Conservation (phyloP, 768 basidiomycete species). For the Boletus rubescentipes region DNA sequence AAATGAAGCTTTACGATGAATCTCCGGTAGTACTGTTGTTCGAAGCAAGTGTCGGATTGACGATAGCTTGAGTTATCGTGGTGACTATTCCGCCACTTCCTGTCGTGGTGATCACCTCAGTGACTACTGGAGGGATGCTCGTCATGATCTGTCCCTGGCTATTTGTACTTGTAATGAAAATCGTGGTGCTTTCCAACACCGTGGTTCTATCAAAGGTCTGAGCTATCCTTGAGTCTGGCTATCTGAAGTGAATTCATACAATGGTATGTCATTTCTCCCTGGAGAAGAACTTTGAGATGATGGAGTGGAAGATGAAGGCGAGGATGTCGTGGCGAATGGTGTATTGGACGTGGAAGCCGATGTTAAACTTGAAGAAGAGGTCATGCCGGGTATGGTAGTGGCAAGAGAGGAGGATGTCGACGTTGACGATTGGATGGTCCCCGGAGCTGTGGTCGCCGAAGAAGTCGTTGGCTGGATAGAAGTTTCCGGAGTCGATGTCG, state of each 20-base stretch:
- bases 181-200: constrained; percentile 43
- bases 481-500: constrained; percentile 19
- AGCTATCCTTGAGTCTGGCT: constrained; percentile 6
- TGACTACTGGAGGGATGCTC: constrained; percentile 57
- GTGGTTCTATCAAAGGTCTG: constrained; percentile 46
- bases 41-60: constrained; percentile 70
- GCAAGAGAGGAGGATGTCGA: constrained; percentile 5
- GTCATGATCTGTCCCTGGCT: constrained; percentile 46
- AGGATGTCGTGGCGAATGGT: constrained; percentile 9
- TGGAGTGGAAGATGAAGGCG: constrained; percentile 3
- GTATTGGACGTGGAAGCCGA: constrained; percentile 20
- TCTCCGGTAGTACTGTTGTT: constrained; percentile 40
- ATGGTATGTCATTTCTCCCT: constrained; percentile 12
- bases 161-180: constrained; percentile 63
- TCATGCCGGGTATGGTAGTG: constrained; percentile 1
- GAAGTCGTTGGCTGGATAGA: constrained; percentile 21
- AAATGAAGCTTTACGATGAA: constrained; percentile 46
- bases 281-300: constrained; percentile 9
- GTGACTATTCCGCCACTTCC: constrained; percentile 48
- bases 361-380: constrained; percentile 15
- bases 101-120: constrained; percentile 55
- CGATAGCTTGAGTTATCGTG: constrained; percentile 60
- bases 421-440: constrained; percentile 11
- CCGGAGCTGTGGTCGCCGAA: constrained; percentile 14
- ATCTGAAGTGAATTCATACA: constrained; percentile 25